Conservation (phyloP, 805 yeast genomes). For the Teunomyces aglyptinius region DNA sequence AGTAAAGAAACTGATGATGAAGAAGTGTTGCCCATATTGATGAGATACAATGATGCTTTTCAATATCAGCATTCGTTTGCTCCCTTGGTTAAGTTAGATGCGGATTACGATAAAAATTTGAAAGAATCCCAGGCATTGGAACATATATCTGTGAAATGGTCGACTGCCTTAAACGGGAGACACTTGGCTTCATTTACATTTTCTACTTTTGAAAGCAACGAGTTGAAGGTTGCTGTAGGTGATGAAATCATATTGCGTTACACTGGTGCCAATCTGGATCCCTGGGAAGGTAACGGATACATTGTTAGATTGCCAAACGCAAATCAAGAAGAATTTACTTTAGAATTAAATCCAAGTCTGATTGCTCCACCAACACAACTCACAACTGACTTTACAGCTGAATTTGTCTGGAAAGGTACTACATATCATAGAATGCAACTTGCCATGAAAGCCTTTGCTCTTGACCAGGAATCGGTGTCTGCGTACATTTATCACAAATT, state of each 20-base stretch:
- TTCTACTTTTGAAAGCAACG: conserved; percentile 64
- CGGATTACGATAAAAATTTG: conserved; percentile 70
- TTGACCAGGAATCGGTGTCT: conserved; percentile 64
- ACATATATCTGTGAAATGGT: conserved; percentile 73
- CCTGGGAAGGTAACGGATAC: conserved; percentile 74
- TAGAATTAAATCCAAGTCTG: conserved; percentile 56
- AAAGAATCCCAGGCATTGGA: conserved; percentile 78
- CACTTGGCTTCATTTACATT: conserved; percentile 69
- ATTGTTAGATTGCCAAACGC: conserved; percentile 71
- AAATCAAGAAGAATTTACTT: conserved; percentile 62
- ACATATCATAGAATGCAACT: conserved; percentile 81
- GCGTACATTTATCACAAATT: conserved; percentile 73
- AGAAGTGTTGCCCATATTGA: conserved; percentile 66
- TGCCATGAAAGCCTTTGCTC: conserved; percentile 72
- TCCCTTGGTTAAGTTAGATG: conserved; percentile 78
- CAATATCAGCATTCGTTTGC: conserved; percentile 84
- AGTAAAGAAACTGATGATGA: conserved; percentile 48
- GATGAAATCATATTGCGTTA: conserved; percentile 75
- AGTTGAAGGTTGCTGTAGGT: conserved; percentile 74
- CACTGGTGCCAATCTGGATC: conserved; percentile 51
- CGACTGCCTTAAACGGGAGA: conserved; percentile 58
- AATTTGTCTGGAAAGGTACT: conserved; percentile 86
- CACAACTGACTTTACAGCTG: conserved; percentile 71
- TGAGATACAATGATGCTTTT: conserved; percentile 78
- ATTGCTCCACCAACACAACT: conserved; percentile 48